Evolutionary conservation across 441 rosid species (phyloP).

Genomic region (Populus hybrid): DNA sequence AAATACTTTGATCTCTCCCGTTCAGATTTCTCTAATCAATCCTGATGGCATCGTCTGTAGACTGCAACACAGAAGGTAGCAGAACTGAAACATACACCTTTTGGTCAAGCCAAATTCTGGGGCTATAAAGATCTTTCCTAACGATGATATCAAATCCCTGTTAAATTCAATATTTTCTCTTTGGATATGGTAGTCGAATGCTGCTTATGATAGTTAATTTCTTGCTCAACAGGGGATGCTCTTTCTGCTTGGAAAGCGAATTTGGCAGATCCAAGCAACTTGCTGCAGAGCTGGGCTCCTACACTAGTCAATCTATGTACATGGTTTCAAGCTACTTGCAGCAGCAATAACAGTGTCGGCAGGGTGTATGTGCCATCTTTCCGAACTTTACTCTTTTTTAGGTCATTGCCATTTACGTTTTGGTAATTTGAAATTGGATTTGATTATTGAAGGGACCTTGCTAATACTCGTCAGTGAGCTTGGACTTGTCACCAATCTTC

Average conservation of each 20-base stretch:
- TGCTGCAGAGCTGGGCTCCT: conserved; percentile 58
- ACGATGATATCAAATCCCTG: neutral
- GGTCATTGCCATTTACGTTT: neutral
- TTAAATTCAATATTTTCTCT: neutral
- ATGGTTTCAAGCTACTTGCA: conserved; percentile 55
- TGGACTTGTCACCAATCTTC: conserved; percentile 44
- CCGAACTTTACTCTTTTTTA: neutral
- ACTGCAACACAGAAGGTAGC: neutral
- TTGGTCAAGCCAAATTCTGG: neutral
- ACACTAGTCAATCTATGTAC: conserved; percentile 60
- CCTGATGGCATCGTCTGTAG: neutral
- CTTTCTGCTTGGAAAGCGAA: conserved; percentile 41
- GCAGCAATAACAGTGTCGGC: conserved; percentile 38
- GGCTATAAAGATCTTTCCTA: neutral
- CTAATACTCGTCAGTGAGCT: conserved; percentile 45
- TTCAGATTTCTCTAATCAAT: neutral
- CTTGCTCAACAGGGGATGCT: conserved; percentile 39
- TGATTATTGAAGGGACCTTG: conserved; percentile 43
- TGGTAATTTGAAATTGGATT: conserved; percentile 18
- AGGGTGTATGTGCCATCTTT: conserved; percentile 32
- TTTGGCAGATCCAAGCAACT: conserved; percentile 45
- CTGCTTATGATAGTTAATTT: neutral
- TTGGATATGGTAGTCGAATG: neutral
- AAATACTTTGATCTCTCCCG: neutral
- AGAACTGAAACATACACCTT: neutral